phyloP scores from a whole-genome alignment of 2,329 filamentous ascomycete genomes.

The Colletotrichum orchidophilum region DNA sequence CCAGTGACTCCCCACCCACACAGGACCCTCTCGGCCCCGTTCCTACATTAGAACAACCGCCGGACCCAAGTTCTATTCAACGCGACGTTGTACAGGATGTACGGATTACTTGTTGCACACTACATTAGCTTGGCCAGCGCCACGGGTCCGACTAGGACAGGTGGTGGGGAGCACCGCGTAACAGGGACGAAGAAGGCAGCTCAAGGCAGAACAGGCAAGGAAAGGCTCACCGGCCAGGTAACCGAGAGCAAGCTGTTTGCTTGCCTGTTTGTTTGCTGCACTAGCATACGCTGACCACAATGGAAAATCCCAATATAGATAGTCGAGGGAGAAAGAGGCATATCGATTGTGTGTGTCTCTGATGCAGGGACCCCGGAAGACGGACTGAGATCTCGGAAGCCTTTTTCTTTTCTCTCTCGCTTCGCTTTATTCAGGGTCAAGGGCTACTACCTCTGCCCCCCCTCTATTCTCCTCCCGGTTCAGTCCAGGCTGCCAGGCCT shows the following conservation, averaged over 20 bases:
- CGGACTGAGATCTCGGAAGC: not conserved
- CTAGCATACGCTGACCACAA: not conserved
- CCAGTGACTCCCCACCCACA: conserved; percentile 17
- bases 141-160: conserved; percentile 22
- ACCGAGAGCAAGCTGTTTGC: conserved; percentile 4
- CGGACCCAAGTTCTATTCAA: conserved; percentile 10
- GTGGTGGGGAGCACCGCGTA: not conserved
- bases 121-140: conserved; percentile 25
- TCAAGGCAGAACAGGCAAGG: not conserved
- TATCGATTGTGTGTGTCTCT: conserved; percentile 1
- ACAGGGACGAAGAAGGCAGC: conserved; percentile 8
- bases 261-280: not conserved
- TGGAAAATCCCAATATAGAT: not conserved
- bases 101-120: not conserved
- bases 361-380: conserved; percentile 21
- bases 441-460: not conserved
- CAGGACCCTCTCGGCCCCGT: conserved; percentile 26
- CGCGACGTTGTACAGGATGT: conserved; percentile 1
- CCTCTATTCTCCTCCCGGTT: not conserved
- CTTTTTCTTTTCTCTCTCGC: conserved; percentile 6
- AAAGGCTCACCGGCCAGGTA: not conserved
- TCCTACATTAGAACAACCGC: conserved; percentile 30
- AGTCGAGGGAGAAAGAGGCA: conserved; percentile 2
- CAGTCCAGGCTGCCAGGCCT: not conserved
- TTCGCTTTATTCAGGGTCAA: conserved; percentile 4